Evolutionary conservation across 441 rosid genomes (phyloP), one percentile per base, ranked within the genome.

Genomic region (Rhodomyrtus psidioides): DNA sequence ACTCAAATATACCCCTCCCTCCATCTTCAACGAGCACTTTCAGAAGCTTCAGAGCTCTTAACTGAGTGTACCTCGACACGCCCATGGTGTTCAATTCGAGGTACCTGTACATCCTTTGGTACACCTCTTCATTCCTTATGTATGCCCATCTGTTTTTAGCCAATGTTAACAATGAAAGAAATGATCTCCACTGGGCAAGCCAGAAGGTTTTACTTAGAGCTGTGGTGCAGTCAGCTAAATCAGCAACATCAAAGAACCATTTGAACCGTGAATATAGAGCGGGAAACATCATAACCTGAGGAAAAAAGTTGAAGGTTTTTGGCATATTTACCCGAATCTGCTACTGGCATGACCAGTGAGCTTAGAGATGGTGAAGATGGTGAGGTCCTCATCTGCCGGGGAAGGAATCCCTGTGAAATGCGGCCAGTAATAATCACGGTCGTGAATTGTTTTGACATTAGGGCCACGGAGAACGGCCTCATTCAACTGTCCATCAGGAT

Each of bases 391-490:
- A 83, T 87, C 92, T 13, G 90, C 90, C 17, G 93, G 91, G 70
- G 86, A 56, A 13, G 95, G 91, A 57, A 94, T 93, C 26, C 93
- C 87, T 17, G 98, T 90, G 83, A 89, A 95, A 87, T 92, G 92
- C 27, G 95, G 98, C 98, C 96, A 93, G 53, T 92, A 93, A 55
- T 95, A 95, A 4, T 97, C 97, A 49, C 81, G 88, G 86, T 93
- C 97, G 85, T 93, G 83, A 3, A 95, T 86, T 83, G 85, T 53
- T 91, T 90, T 93, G 30, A 86, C 93, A 84, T 89, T 76, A 6
- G 93, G 86, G 39, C 93, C 96, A 3, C 88, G 53, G 81, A 95
- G 89, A 89, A 93, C 87, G 6, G 94, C 90, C 84, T 86, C 86
- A 34, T 92, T 92, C 65, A 90, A 51, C 58, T 12, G 87, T 4